Evolutionary conservation across 805 yeast species (phyloP), one percentile per base, ranked within the genome.

Genomic region (Barnettozyma botsteinii): DNA sequence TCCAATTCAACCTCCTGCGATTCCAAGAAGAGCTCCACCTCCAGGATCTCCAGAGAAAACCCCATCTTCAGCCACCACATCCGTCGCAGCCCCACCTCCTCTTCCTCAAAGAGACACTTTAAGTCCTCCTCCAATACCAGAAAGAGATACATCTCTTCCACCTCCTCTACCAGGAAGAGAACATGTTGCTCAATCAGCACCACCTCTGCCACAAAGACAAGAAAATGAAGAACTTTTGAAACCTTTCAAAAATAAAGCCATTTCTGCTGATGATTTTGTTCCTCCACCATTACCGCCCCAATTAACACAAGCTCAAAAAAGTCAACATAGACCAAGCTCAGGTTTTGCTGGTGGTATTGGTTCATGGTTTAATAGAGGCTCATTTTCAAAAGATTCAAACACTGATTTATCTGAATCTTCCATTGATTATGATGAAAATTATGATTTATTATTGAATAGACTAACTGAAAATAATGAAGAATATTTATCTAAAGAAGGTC

Each of bases 401-500:
- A 49, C 56, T 7, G 35, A 32, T 5, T 13, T 43, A 2, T 46
- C 51, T 9, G 53, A 49, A 24, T 51, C 37, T 34, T 61, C 38
- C 9, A 31, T 47, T 8, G 52, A 46, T 2, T 47, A 53, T 60
- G 38, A 61, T 43, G 67, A 72, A 28, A 72, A 73, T 42, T 71
- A 77, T 46, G 83, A 76, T 54, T 65, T 86, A 45, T 65, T 85
- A 27, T 70, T 78, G 34, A 71, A 78, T 35, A 72, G 86, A 45
- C 72, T 73, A 37, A 70, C 72, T 46, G 79, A 75, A 35, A 75
- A 82, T 35, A 67, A 70, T 41, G 67, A 68, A 38, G 76, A 70
- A 27, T 69, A 77, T 35, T 64, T 66, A 22, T 56, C 70, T 8
- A 75, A 73, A 38, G 73, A 79, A 33, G 65, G 66, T 8, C 62